Base-by-base conservation (phyloP, 73 alveolate genomes). In the Symbiodinium natans region DNA sequence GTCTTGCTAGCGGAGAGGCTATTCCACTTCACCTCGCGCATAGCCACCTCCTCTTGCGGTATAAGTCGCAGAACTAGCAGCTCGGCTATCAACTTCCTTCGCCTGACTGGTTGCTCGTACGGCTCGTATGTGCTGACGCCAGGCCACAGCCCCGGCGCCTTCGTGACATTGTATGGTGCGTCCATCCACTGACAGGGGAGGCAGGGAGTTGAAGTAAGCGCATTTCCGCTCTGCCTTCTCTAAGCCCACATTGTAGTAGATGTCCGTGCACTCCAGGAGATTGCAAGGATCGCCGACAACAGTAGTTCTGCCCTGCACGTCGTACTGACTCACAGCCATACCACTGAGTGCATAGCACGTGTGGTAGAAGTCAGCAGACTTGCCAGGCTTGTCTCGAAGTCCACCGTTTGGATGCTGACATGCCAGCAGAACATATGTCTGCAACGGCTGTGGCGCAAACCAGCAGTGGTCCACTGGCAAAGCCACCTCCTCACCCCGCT, bases 311-410 rank as follows among this genome's bases (percentile, higher is more conserved):
- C 88, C 88, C 39, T 39, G 52, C 46, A 90, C 84, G 84, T 74
- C 84, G 31, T 74, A 74, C n/a, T 90, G 97, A 36, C 97, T 90
- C 41, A 90, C 97, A 3, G 97, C 97, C 97, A 90, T 90, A 19
- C 97, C 97, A 34, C 97, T 90, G 54, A n/a, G 80, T 41, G 98
- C 98, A 34, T 93, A 93, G 93, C 93, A 77, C 86, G 99, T 93
- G 93, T 93, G 99, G 83, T 93, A 93, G 83, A 93, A 93, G 75
- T 93, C 99, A 19, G 99, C 93, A 2, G 99, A 77, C 75, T 93
- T 93, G 56, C 74, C 87, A 48, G 99, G 99, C 40, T 93, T 93
- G 74, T 93, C 99, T 33, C 99, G 41, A 83, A 93, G 74, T 42
- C 93, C 93, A 31, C 99, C 99, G 40, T 29, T 11, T 4, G 99